Conservation (phyloP, 257 asterid genomes). For the Osmanthus fragrans region DNA sequence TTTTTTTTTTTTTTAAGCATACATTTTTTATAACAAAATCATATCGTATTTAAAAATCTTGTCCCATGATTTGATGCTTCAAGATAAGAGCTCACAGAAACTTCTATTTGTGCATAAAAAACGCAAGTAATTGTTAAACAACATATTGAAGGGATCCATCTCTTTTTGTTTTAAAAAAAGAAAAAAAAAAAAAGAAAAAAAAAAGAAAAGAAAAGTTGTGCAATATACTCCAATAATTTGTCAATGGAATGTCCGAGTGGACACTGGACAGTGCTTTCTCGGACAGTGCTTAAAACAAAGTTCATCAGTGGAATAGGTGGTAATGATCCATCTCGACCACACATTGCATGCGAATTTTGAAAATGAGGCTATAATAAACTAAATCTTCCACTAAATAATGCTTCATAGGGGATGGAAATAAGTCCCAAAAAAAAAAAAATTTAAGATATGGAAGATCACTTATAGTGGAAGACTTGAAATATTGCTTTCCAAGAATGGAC, state of each 20-base stretch:
- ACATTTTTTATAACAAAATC: too few species aligned
- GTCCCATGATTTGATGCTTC: too few species aligned
- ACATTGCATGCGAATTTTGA: background rate
- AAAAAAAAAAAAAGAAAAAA: too few species aligned
- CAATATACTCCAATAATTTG: background rate
- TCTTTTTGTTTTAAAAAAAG: too few species aligned
- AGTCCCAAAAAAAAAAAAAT: background rate
- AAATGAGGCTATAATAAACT: background rate
- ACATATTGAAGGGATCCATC: too few species aligned
- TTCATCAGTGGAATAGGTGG: background rate
- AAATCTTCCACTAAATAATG: background rate
- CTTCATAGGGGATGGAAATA: background rate
- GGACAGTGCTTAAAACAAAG: background rate
- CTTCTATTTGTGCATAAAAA: too few species aligned
- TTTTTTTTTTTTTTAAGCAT: too few species aligned
- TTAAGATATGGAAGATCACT: background rate
- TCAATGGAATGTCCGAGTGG: background rate
- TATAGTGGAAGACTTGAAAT: background rate
- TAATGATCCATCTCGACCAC: background rate
- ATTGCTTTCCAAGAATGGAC: background rate
- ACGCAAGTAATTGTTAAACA: too few species aligned
- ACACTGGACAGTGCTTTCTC: too few species aligned
- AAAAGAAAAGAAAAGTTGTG: background rate
- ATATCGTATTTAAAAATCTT: too few species aligned
- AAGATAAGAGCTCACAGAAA: too few species aligned